Percentiles rank a stretch among this genome's conserved stretches.
Evolutionary conservation across 257 asterid species (phyloP).

Genomic region (Fraxinus excelsior): DNA sequence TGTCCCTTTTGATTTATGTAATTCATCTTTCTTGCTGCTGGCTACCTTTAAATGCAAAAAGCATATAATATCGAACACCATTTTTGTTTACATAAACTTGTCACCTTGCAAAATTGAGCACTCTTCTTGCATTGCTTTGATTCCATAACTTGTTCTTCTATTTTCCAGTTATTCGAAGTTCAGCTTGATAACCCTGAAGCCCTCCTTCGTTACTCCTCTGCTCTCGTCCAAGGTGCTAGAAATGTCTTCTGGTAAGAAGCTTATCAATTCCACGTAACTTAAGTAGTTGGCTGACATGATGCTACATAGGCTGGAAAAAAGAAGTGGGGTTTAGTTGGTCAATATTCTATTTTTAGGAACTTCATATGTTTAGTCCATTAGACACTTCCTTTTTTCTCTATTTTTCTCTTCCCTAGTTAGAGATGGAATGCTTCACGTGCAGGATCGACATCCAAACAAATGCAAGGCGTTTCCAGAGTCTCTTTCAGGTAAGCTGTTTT

Average conservation of each 20-base stretch:
- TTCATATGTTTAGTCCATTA: not conserved
- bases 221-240: conserved; percentile 95
- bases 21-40: not conserved
- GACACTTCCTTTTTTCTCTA: not conserved
- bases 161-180: conserved; percentile 78
- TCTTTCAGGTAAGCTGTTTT: conserved; percentile 62
- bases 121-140: not conserved
- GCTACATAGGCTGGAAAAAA: conserved; percentile 2
- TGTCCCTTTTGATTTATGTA: conserved; percentile 4
- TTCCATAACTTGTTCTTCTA: conserved; percentile 15
- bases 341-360: not conserved
- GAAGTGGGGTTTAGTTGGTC: not conserved
- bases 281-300: conserved; percentile 10
- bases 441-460: conserved; percentile 98
- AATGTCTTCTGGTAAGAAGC: conserved; percentile 90
- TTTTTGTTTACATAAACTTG: not conserved
- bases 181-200: conserved; percentile 76
- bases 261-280: conserved; percentile 20
- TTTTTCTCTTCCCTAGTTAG: not conserved
- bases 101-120: conserved; percentile 14
- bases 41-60: conserved; percentile 4
- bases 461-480: conserved; percentile 80
- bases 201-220: conserved; percentile 83
- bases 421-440: conserved; percentile 21
- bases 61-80: not conserved